Base-by-base conservation (phyloP, 208 protist genomes). In the Crithidia acanthocephali region DNA sequence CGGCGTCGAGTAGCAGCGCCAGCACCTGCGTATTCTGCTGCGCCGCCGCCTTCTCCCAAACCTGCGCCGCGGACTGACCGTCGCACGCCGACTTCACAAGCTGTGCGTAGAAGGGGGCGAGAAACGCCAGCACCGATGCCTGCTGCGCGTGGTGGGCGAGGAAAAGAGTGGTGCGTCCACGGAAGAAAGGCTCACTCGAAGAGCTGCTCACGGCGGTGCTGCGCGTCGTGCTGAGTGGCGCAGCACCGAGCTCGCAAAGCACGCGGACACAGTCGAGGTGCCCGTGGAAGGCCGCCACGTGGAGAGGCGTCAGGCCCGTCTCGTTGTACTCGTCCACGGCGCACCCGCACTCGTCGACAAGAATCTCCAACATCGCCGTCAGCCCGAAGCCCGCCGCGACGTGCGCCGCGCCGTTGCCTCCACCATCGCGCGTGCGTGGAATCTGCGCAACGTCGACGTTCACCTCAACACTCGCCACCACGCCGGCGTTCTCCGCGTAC, bases 71-170 rank as follows among this genome's bases (percentile, higher is more conserved):
- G 18, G 67, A 55, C 53, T 58, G 32, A 18, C 44, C 68, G 5
- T 48, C 23, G 52, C 63, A 66, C 2, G 37, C 51, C 2, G 40
- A 55, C 33, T 48, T 55, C 13, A 69, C 40, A 25, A 62, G 35
- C 27, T 78, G 13, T 0, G 35, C 9, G 42, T 69, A 68, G 13
- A 68, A 37, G 10, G 65, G 69, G 33, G 28, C 7, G 13, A 85
- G 76, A 53, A 57, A 50, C 16, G 23, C 13, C 3, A 70, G 18
- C n/a, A 74, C 79, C 10, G 65, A 7, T 16, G 30, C 13, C 44
- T 91, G 82, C 28, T 74, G 55, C 22, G 79, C 48, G 57, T 52
- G 75, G 71, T 91, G 86, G 18, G 86, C 80, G 18, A 91, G 77
- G 55, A 88, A 91, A 6, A 88, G 53, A 2, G 86, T 33, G 0